Percentiles rank a stretch among this genome's conserved stretches.
phyloP scores from a whole-genome alignment of 2,329 filamentous ascomycete species.

The Zymoseptoria tritici region DNA sequence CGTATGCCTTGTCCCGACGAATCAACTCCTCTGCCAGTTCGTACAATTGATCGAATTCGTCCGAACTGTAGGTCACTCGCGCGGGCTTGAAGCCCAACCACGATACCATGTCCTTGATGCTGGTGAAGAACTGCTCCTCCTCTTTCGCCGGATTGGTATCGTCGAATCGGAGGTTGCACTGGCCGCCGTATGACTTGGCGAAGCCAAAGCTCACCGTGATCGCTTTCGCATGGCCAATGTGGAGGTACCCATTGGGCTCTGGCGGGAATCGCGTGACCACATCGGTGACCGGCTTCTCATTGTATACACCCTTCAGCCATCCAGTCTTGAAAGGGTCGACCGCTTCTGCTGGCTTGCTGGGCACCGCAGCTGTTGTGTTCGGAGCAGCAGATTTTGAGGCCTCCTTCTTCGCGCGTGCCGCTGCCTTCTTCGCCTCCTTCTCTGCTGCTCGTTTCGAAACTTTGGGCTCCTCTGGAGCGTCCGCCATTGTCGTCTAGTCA shows the following conservation, averaged over 20 bases:
- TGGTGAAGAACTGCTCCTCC: conserved; percentile 78
- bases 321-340: conserved; percentile 44
- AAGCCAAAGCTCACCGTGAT: conserved; percentile 97
- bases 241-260: conserved; percentile 81
- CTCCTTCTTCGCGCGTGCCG: conserved; percentile 37
- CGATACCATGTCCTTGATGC: conserved; percentile 78
- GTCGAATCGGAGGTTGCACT: conserved; percentile 74
- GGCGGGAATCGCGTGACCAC: conserved; percentile 46
- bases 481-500: conserved; percentile 22
- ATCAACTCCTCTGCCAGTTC: conserved; percentile 83
- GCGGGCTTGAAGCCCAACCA: conserved; percentile 82
- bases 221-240: conserved; percentile 91
- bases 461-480: conserved; percentile 27
- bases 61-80: conserved; percentile 77
- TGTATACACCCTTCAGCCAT: conserved; percentile 44
- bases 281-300: conserved; percentile 41
- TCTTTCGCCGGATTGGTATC: conserved; percentile 94
- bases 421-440: conserved; percentile 45
- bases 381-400: conserved; percentile 31
- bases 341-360: conserved; percentile 32
- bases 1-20: conserved; percentile 60
- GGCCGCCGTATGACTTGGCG: conserved; percentile 72
- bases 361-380: background rate
- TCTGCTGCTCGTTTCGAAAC: conserved; percentile 43
- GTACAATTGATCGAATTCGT: conserved; percentile 84